Percentiles rank a stretch among this genome's conserved stretches.
These are phyloP conservation scores for Rehmannia glutinosa DNA, from an alignment of 257 asterid genomes.

Conservation along the genomic window DNA sequence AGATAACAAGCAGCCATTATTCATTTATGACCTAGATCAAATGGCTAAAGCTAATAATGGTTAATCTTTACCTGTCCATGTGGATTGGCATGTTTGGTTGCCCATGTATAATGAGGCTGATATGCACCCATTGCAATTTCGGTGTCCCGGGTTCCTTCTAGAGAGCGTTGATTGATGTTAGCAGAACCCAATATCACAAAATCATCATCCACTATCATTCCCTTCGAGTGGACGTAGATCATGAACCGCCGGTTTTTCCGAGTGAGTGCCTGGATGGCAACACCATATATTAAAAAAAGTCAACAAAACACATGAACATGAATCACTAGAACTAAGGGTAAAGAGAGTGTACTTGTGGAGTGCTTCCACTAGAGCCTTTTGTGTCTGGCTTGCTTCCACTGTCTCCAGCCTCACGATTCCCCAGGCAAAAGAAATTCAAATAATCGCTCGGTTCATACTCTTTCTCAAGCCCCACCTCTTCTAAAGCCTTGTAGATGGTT, in stretches of 20 bases:
- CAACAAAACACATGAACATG: background rate
- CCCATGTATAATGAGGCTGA: slow-evolving; percentile 87
- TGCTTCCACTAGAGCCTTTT: slow-evolving; percentile 38
- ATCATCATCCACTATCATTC: slow-evolving; percentile 94
- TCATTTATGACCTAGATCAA: background rate
- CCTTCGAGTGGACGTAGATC: slow-evolving; percentile 96
- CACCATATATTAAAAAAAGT: background rate
- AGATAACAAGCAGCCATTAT: background rate
- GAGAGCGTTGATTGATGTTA: slow-evolving; percentile 88
- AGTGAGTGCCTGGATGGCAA: slow-evolving; percentile 43
- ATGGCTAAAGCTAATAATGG: background rate
- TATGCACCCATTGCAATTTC: slow-evolving; percentile 99
- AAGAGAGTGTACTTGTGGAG: slow-evolving; percentile 58
- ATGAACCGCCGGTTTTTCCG: slow-evolving; percentile 67
- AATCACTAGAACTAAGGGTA: background rate
- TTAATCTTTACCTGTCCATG: slow-evolving; percentile 63
- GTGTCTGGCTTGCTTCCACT: slow-evolving; percentile 17
- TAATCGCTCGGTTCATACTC: slow-evolving; percentile 79
- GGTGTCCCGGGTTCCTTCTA: slow-evolving; percentile 89
- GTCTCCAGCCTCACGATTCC: slow-evolving; percentile 63
- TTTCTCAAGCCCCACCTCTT: slow-evolving; percentile 63
- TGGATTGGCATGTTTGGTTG: slow-evolving; percentile 45
- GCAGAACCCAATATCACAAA: slow-evolving; percentile 85
- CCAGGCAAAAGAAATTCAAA: slow-evolving; percentile 87
- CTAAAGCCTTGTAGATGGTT: slow-evolving; percentile 70